phyloP scores from a whole-genome alignment of 2,329 filamentous ascomycete species.

The Dothistroma pini region DNA sequence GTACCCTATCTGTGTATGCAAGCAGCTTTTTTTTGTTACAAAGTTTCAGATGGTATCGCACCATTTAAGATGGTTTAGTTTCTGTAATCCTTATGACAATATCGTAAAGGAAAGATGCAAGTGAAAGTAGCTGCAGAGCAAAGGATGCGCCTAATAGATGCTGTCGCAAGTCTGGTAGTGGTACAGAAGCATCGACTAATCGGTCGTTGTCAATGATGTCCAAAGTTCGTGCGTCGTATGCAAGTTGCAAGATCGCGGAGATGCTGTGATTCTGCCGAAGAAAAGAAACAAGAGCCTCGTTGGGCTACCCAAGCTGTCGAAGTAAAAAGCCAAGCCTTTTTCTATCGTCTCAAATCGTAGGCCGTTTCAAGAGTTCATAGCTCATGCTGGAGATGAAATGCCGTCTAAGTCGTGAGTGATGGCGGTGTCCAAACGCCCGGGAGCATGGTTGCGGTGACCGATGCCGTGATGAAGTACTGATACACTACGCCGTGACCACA shows the following conservation, averaged over 20 bases:
- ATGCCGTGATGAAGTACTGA: slow-evolving; percentile 17
- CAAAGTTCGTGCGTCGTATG: slow-evolving; percentile 8
- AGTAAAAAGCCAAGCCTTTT: slow-evolving; percentile 11
- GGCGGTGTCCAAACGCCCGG: slow-evolving; percentile 12
- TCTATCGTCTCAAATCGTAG: slow-evolving; percentile 16
- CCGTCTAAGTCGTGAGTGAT: slow-evolving; percentile 17
- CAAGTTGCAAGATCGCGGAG: slow-evolving; percentile 7
- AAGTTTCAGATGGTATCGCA: slow-evolving; percentile 9
- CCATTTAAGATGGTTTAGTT: slow-evolving; percentile 4
- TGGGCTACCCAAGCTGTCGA: slow-evolving; percentile 8
- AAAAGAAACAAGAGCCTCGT: background rate
- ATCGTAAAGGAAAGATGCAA: slow-evolving; percentile 6
- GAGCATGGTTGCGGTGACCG: slow-evolving; percentile 2
- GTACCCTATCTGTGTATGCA: slow-evolving; percentile 10
- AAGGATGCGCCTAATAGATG: slow-evolving; percentile 12
- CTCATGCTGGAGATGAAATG: slow-evolving; percentile 18
- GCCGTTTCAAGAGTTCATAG: slow-evolving; percentile 20
- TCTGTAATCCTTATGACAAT: slow-evolving; percentile 5
- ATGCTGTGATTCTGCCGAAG: slow-evolving; percentile 7
- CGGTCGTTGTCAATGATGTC: slow-evolving; percentile 6
- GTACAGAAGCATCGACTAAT: slow-evolving; percentile 11
- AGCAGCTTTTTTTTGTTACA: slow-evolving; percentile 14
- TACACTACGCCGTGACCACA: slow-evolving; percentile 10
- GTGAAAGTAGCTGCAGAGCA: slow-evolving; percentile 7
- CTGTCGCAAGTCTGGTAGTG: slow-evolving; percentile 9